Percentiles rank a stretch among this genome's conserved stretches.
Conservation (phyloP, 176 grass and related monocot species). For the Luzula sylvatica region DNA sequence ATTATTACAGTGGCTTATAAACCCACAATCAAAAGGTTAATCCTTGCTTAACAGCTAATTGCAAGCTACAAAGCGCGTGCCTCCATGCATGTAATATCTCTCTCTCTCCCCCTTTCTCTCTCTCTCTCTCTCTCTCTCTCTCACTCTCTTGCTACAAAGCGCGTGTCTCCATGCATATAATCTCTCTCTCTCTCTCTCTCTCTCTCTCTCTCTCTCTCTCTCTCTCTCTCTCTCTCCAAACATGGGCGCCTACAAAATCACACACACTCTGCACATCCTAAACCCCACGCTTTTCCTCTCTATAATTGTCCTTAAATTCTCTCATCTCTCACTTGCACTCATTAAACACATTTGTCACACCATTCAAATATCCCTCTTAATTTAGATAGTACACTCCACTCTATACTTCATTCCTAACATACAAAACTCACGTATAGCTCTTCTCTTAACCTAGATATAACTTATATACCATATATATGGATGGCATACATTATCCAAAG, state of each 20-base stretch:
- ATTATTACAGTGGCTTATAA: slow-evolving; percentile 8
- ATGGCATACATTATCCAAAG: neutral
- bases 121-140: neutral
- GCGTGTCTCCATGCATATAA: neutral
- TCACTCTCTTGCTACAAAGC: slow-evolving; percentile 23
- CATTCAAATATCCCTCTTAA: neutral
- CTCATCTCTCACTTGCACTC: slow-evolving; percentile 5
- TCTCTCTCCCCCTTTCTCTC: neutral
- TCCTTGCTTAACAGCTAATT: slow-evolving; percentile 69
- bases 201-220: neutral
- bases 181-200: neutral
- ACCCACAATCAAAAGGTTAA: slow-evolving; percentile 1
- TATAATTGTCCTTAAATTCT: slow-evolving; percentile 34
- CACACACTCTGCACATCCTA: slow-evolving; percentile 16
- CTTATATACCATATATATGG: slow-evolving; percentile 1
- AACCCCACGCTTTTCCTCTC: slow-evolving; percentile 25
- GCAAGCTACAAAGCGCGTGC: slow-evolving; percentile 27
- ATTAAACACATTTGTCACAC: neutral
- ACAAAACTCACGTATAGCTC: neutral
- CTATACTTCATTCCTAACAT: neutral
- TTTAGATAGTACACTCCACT: neutral
- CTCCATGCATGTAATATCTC: neutral
- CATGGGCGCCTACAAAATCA: slow-evolving; percentile 18
- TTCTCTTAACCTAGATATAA: neutral
- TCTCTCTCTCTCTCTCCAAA: no score